Evolutionary conservation across 2,329 filamentous ascomycete species (phyloP), one percentile per base, ranked within the genome.

Genomic region (Myrmaecium sp.): DNA sequence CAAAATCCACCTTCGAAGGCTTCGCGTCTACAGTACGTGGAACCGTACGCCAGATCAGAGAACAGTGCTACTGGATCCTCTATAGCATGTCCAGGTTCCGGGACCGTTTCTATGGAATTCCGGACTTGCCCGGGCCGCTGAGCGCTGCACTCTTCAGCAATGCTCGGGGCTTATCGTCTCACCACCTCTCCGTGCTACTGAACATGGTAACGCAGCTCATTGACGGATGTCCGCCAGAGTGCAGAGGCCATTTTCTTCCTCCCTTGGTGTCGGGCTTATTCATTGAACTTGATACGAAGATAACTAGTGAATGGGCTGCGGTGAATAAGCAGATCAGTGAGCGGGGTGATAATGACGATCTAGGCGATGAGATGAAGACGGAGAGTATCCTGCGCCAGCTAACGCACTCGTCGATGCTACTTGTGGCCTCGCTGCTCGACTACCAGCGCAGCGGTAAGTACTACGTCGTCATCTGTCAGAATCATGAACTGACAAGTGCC

Each of bases 351-450:
- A 81, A 84, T 29, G 79, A 80, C 32, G 55, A 60, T 29, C 57
- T 98, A 28, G 80, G 79, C 1, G 83, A 94, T 38, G 89, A 98
- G 55, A 98, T 98, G 89, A 93, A 94, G 53, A 75, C 81, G 5
- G 89, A 98, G 50, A 95, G 86, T 44, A 91, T 98, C 16, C 58
- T 98, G 23, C 72, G 89, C 12, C 83, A 94, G 47, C 65, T 95
- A 26, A 94, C 86, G 0, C 89, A 91, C 51, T 82, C 82, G 3
- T 81, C 84, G 1, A 82, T 94, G 16, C 74, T 89, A 40, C 82
- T 95, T 65, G 77, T 94, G 35, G 81, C 82, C 5, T 79, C 82
- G 38, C 73, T 95, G 40, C 62, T 98, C 13, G 84, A 92, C 46
- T 79, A 83, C 9, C 59, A 62, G 31, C 56, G 60, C 62, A 55